These are phyloP conservation scores for Hemisphaericaspora lyxosophila DNA, from an alignment of 1,139 yeast genomes.

Conservation along the genomic window DNA sequence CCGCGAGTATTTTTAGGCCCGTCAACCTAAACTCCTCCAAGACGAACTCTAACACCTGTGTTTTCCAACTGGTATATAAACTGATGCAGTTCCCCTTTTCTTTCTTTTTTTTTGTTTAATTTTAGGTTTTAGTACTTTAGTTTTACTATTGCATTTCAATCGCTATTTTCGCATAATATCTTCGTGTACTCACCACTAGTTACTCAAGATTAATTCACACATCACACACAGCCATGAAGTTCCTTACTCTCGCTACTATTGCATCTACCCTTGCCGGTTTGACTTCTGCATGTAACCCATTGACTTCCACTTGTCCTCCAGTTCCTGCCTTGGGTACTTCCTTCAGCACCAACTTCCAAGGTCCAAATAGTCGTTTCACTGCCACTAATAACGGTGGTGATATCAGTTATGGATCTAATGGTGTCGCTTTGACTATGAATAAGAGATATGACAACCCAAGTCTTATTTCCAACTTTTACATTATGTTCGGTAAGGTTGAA, in stretches of 20 bases:
- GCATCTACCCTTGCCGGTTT: constrained; percentile 6
- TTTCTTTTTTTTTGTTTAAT: neutral
- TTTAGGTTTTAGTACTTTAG: too few species aligned
- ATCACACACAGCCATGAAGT: constrained; percentile 6
- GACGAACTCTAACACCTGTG: too few species aligned
- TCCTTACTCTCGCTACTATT: constrained; percentile 10
- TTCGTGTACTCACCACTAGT: neutral
- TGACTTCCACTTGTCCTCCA: constrained; percentile 32
- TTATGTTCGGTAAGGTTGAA: constrained; percentile 85
- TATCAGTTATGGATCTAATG: constrained; percentile 30
- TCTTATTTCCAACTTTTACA: constrained; percentile 69
- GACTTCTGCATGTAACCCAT: constrained; percentile 32
- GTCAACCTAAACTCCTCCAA: too few species aligned
- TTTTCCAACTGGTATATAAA: too few species aligned
- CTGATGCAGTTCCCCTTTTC: too few species aligned
- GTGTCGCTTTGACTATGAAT: constrained; percentile 58
- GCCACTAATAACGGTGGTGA: constrained; percentile 26
- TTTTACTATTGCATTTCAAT: neutral
- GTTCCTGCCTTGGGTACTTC: constrained; percentile 59
- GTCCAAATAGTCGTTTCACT: constrained; percentile 41
- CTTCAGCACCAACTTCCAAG: constrained; percentile 48
- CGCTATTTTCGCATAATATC: neutral
- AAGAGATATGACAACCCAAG: constrained; percentile 75
- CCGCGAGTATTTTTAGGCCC: too few species aligned
- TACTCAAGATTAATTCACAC: neutral